These are phyloP conservation scores for Hypoxylon fuscum DNA, from an alignment of 495 filamentous ascomycete genomes.

Conservation along the genomic window DNA sequence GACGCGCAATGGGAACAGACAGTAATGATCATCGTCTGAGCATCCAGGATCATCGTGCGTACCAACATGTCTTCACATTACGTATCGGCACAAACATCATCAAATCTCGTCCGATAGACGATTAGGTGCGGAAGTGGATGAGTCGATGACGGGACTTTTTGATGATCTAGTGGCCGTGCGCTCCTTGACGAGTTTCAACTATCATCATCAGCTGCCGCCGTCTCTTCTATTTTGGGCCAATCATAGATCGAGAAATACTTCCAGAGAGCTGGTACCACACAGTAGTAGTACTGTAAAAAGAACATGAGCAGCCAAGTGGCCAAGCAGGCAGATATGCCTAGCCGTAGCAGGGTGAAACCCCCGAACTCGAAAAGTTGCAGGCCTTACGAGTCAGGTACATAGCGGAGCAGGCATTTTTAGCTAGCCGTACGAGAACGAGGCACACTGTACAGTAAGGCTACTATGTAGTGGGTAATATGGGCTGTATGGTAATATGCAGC, in stretches of 20 bases:
- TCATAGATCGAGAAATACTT: constrained; percentile 6
- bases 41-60: constrained; percentile 4
- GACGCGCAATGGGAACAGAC: constrained; percentile 10
- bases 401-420: background rate
- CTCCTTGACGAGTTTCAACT: constrained; percentile 35
- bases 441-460: no score
- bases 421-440: no score
- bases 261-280: constrained; percentile 19
- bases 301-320: background rate
- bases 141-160: constrained; percentile 30
- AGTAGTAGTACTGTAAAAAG: constrained; percentile 7
- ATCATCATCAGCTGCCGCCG: constrained; percentile 37
- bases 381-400: no score
- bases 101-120: constrained; percentile 34
- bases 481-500: no score
- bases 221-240: constrained; percentile 22
- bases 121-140: constrained; percentile 8
- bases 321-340: background rate
- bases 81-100: constrained; percentile 20
- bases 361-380: constrained; percentile 9
- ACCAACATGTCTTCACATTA: constrained; percentile 5
- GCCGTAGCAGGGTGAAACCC: constrained; percentile 26
- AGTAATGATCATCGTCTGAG: constrained; percentile 30
- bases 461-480: no score
- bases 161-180: constrained; percentile 34